Percentiles rank a stretch among this genome's conserved stretches.
These are phyloP conservation scores for Pyricularia sp. DNA, from an alignment of 2,329 filamentous ascomycete species.

Conservation along the genomic window DNA sequence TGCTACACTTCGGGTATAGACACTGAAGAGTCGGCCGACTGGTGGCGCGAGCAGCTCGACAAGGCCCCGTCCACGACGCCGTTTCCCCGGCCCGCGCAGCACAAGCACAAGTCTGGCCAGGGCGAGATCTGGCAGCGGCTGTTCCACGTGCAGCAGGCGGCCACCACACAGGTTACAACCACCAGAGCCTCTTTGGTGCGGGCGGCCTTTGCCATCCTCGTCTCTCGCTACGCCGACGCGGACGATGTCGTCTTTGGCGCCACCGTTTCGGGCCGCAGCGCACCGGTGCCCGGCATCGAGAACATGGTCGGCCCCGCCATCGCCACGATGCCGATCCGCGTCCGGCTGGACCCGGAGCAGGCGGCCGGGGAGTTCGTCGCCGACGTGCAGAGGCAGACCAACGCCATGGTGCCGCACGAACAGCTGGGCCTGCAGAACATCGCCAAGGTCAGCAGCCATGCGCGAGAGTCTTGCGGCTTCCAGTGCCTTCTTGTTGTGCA, in stretches of 20 bases:
- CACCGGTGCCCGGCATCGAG: constrained; percentile 6
- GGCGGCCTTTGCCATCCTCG: constrained; percentile 27
- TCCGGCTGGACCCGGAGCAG: constrained; percentile 9
- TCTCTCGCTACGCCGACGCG: constrained; percentile 21
- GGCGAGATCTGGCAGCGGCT: background rate
- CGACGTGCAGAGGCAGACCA: background rate
- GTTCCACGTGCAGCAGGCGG: background rate
- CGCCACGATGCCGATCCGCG: constrained; percentile 23
- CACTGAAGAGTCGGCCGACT: background rate
- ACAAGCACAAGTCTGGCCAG: background rate
- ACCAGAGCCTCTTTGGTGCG: background rate
- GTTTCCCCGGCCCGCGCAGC: background rate
- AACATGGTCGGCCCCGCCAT: constrained; percentile 17
- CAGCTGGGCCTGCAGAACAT: constrained; percentile 1
- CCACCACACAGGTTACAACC: background rate
- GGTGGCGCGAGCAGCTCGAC: background rate
- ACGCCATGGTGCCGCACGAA: background rate
- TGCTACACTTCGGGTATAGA: background rate
- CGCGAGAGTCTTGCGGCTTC: background rate
- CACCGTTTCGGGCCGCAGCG: constrained; percentile 23
- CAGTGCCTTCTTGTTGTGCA: background rate
- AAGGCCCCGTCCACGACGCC: background rate
- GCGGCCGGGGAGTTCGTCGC: background rate
- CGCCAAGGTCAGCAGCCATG: background rate
- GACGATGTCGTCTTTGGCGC: constrained; percentile 26